Evolutionary conservation across 768 basidiomycete genomes (phyloP).

Genomic region (Phallus indusiatus): DNA sequence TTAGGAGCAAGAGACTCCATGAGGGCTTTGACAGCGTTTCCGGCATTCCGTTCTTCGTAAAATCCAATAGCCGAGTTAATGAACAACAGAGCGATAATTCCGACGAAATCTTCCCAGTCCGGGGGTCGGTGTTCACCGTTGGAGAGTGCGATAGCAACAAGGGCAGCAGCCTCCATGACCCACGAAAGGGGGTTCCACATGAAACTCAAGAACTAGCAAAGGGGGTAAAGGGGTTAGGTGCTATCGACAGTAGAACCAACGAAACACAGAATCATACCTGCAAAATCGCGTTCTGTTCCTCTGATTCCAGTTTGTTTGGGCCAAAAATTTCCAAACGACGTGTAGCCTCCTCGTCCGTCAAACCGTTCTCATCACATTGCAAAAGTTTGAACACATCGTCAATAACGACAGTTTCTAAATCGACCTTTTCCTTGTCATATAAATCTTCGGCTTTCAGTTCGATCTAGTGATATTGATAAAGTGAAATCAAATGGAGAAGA

Average conservation of each 20-base stretch:
- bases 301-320: slow-evolving; percentile 87
- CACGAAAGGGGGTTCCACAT: slow-evolving; percentile 99
- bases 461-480: slow-evolving; percentile 35
- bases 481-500: slow-evolving; percentile 1
- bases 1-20: slow-evolving; percentile 99
- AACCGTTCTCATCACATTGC: slow-evolving; percentile 80
- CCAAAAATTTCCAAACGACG: slow-evolving; percentile 91
- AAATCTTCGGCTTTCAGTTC: slow-evolving; percentile 88
- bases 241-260: not conserved
- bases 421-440: slow-evolving; percentile 99
- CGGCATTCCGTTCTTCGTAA: slow-evolving; percentile 95
- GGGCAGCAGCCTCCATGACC: slow-evolving; percentile 98
- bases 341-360: slow-evolving; percentile 59
- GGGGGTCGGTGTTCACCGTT: slow-evolving; percentile 83
- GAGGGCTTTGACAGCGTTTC: slow-evolving; percentile 97
- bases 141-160: slow-evolving; percentile 91
- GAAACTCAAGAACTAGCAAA: slow-evolving; percentile 73
- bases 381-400: slow-evolving; percentile 96
- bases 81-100: slow-evolving; percentile 85
- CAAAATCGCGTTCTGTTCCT: slow-evolving; percentile 86
- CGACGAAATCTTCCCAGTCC: slow-evolving; percentile 96
- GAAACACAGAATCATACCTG: slow-evolving; percentile 41
- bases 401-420: slow-evolving; percentile 92
- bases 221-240: not conserved
- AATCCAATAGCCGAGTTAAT: slow-evolving; percentile 97